These are phyloP conservation scores for Ophiostoma perfectum DNA, from an alignment of 2,329 filamentous ascomycete species.

Conservation along the genomic window DNA sequence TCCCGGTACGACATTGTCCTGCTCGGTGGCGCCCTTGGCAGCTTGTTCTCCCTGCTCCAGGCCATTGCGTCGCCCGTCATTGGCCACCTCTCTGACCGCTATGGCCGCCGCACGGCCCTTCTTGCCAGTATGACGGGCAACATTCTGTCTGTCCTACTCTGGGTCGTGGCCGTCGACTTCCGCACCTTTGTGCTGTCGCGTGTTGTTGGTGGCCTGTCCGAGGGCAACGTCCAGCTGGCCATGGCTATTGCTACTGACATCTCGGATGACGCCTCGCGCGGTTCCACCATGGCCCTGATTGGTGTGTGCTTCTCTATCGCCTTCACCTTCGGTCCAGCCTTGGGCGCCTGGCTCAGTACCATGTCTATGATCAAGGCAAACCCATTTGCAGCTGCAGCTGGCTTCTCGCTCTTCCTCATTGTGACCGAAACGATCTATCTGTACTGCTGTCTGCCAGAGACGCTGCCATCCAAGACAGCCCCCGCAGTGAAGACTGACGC, in stretches of 20 bases:
- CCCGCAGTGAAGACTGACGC: constrained; percentile 27
- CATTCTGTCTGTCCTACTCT: constrained; percentile 85
- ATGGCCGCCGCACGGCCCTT: constrained; percentile 81
- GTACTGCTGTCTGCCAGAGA: constrained; percentile 81
- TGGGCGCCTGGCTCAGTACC: constrained; percentile 79
- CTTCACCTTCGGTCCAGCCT: constrained; percentile 90
- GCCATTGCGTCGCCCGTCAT: constrained; percentile 90
- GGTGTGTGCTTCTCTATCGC: constrained; percentile 95
- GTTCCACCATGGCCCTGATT: constrained; percentile 91
- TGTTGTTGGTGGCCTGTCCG: constrained; percentile 84
- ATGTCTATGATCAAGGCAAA: constrained; percentile 76
- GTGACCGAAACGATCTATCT: constrained; percentile 83
- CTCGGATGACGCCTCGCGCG: constrained; percentile 75
- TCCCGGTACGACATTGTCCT: constrained; percentile 96
- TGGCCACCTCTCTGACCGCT: constrained; percentile 76
- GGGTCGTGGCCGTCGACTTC: constrained; percentile 91
- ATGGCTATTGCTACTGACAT: constrained; percentile 96
- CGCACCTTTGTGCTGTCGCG: constrained; percentile 92
- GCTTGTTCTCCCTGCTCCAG: constrained; percentile 86
- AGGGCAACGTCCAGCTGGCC: constrained; percentile 94
- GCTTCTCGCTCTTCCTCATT: constrained; percentile 78
- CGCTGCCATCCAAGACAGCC: constrained; percentile 53
- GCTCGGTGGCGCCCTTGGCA: constrained; percentile 86
- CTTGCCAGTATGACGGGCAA: constrained; percentile 91
- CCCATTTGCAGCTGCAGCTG: constrained; percentile 88